Percentiles rank a stretch among this genome's conserved stretches.
These are phyloP conservation scores for Heliosperma pusillum DNA, from an alignment of 148 eudicot genomes.

Conservation along the genomic window DNA sequence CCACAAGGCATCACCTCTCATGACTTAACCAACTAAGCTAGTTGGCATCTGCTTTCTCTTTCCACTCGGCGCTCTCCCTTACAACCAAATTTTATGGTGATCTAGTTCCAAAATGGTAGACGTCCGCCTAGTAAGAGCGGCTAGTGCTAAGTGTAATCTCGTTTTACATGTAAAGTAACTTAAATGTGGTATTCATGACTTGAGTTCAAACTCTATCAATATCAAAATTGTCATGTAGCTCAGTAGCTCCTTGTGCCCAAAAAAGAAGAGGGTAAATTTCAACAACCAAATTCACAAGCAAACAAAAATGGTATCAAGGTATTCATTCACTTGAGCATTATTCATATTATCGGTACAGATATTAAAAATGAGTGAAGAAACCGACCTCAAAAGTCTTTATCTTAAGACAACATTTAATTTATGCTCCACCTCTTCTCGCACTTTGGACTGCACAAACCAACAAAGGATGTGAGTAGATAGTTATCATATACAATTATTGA, in stretches of 20 bases:
- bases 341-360: not conserved
- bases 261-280: not conserved
- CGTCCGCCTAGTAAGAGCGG: not conserved
- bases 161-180: too few species aligned
- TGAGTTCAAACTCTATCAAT: too few species aligned
- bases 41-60: too few species aligned
- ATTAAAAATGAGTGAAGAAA: slow-evolving; percentile 16
- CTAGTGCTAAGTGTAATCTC: not conserved
- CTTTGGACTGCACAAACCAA: slow-evolving; percentile 63
- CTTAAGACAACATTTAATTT: slow-evolving; percentile 75
- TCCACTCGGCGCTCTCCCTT: not conserved
- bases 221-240: not conserved
- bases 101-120: not conserved
- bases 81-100: not conserved
- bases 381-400: slow-evolving; percentile 29
- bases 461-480: not conserved
- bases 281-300: not conserved
- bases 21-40: too few species aligned
- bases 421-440: slow-evolving; percentile 63
- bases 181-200: too few species aligned
- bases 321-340: not conserved
- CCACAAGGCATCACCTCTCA: too few species aligned
- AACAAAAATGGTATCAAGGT: not conserved
- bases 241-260: not conserved
- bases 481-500: not conserved